These are phyloP conservation scores for Prorocentrum cordatum DNA, from an alignment of 169 alveolate species.

Conservation along the genomic window DNA sequence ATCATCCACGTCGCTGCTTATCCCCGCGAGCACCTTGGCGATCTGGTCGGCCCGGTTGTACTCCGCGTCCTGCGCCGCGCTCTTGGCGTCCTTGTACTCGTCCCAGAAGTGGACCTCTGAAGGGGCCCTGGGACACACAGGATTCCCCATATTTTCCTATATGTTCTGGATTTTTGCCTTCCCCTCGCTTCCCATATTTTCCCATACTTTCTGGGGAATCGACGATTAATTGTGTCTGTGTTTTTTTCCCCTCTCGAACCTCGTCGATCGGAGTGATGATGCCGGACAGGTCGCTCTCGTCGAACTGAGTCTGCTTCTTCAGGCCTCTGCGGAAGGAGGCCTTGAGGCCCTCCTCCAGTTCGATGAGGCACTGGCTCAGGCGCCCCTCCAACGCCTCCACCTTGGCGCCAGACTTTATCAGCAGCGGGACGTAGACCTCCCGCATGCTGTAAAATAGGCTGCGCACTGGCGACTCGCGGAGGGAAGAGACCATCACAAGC, in stretches of 20 bases:
- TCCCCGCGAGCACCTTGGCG: not conserved
- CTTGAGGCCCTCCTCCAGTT: conserved; percentile 67
- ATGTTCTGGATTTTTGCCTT: too few species aligned
- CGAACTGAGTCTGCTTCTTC: conserved; percentile 11
- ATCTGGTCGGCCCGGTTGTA: not conserved
- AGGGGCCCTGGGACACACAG: too few species aligned
- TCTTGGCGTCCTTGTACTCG: not conserved
- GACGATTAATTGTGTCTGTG: too few species aligned
- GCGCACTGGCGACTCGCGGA: conserved; percentile 30
- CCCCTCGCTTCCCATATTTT: too few species aligned
- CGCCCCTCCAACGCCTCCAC: conserved; percentile 47
- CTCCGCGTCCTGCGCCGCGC: too few species aligned
- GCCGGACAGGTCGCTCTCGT: conserved; percentile 42
- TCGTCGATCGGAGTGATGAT: conserved; percentile 60
- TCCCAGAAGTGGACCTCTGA: not conserved
- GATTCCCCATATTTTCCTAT: too few species aligned
- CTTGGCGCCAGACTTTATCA: conserved; percentile 17
- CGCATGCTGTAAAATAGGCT: conserved; percentile 19
- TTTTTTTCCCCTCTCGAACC: too few species aligned
- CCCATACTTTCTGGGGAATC: too few species aligned
- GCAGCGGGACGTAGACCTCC: conserved; percentile 56
- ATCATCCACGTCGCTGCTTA: not conserved
- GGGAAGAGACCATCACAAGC: conserved; percentile 19
- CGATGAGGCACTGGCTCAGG: conserved; percentile 26
- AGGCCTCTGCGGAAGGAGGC: conserved; percentile 60